A percentile compares a stretch with the other conserved stretches of the same genome.
These are phyloP conservation scores for Rhynchospora tenuis DNA, from an alignment of 176 grass and related monocot species.

Conservation along the genomic window DNA sequence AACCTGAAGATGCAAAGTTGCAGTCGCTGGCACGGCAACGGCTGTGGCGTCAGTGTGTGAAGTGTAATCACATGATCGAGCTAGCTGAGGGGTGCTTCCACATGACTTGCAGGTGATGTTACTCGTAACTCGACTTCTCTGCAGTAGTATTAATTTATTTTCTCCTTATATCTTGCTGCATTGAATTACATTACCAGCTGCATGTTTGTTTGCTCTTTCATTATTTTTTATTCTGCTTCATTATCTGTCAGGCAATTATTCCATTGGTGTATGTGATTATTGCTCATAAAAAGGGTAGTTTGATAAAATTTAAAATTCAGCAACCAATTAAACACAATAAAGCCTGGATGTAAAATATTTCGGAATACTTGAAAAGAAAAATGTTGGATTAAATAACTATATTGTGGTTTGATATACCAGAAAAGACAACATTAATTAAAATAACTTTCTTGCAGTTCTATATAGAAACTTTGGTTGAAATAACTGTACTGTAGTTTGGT, in stretches of 20 bases:
- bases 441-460: neutral
- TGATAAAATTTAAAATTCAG: neutral
- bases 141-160: neutral
- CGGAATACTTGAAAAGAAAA: too few species aligned
- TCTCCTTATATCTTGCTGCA: neutral
- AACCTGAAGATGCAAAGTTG: conserved; percentile 40
- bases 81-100: conserved; percentile 57
- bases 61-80: conserved; percentile 86
- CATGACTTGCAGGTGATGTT: conserved; percentile 62
- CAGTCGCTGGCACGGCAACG: conserved; percentile 45
- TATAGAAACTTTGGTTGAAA: neutral
- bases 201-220: neutral
- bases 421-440: neutral
- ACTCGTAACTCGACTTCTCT: neutral
- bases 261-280: neutral
- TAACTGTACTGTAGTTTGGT: neutral
- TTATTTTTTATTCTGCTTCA: neutral
- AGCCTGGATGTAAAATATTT: neutral
- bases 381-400: too few species aligned
- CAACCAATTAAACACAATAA: neutral
- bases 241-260: neutral
- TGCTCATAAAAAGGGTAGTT: neutral
- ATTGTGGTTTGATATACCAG: neutral
- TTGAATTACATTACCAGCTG: neutral
- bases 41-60: conserved; percentile 59